These are phyloP conservation scores for Lizonia empirigonia DNA, from an alignment of 2,329 filamentous ascomycete species.

Conservation along the genomic window DNA sequence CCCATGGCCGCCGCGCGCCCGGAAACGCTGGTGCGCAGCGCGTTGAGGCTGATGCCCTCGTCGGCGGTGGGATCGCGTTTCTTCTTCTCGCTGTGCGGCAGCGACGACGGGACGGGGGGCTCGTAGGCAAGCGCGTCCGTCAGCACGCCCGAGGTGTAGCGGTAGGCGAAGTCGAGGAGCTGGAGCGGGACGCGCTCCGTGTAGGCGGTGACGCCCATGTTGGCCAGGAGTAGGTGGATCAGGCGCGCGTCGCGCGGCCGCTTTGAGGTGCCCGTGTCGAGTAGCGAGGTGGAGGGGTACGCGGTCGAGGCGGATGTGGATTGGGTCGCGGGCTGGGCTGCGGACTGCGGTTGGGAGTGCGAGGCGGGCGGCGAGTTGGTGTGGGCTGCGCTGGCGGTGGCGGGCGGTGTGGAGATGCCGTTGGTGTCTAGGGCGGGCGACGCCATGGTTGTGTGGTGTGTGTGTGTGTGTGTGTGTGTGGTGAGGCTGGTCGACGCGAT, in stretches of 20 bases:
- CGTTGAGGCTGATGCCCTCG: conserved; percentile 65
- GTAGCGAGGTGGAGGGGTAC: conserved; percentile 42
- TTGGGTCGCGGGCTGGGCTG: conserved; percentile 20
- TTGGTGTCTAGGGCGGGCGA: conserved; percentile 47
- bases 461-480: not conserved
- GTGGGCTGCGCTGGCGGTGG: conserved; percentile 36
- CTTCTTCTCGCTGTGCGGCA: conserved; percentile 22
- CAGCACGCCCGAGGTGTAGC: conserved; percentile 74
- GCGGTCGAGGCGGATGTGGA: conserved; percentile 26
- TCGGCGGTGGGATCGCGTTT: conserved; percentile 33
- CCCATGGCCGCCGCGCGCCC: conserved; percentile 59
- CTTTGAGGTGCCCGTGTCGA: conserved; percentile 43
- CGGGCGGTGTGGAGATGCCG: conserved; percentile 48
- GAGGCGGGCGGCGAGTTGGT: conserved; percentile 43
- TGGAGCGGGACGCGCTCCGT: conserved; percentile 82
- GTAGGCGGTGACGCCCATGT: conserved; percentile 78
- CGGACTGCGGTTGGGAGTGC: conserved; percentile 28
- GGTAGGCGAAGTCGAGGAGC: conserved; percentile 84
- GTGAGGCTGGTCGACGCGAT: not conserved
- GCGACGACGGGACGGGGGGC: conserved; percentile 26
- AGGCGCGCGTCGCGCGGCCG: conserved; percentile 79
- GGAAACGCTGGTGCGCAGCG: conserved; percentile 74
- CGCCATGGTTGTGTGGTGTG: conserved; percentile 38
- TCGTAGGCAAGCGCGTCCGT: conserved; percentile 60
- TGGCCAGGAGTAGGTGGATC: conserved; percentile 78